phyloP scores from a whole-genome alignment of 225 moss, liverwort and hornwort species.

The Sphagnum contortum region DNA sequence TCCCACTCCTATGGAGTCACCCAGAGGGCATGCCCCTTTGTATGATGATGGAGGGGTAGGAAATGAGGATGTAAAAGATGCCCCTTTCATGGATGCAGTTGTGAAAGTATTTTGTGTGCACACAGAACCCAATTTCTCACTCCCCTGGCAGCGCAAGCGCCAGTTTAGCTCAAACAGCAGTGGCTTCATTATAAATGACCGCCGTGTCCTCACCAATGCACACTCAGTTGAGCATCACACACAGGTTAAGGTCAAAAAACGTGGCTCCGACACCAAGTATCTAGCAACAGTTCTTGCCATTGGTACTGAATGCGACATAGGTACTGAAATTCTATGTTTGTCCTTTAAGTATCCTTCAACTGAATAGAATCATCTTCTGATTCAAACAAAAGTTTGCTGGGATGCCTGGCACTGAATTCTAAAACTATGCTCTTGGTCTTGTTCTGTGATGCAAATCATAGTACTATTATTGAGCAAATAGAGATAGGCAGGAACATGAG shows the following conservation, averaged over 20 bases:
- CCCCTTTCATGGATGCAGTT: slow-evolving; percentile 98
- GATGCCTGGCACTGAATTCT: not conserved
- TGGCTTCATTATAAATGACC: slow-evolving; percentile 87
- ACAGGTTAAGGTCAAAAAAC: slow-evolving; percentile 98
- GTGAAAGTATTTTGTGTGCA: slow-evolving; percentile 99
- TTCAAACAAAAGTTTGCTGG: not conserved
- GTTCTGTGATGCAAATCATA: too few relatives aligned
- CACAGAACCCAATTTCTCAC: slow-evolving; percentile 94
- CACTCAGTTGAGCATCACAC: slow-evolving; percentile 99
- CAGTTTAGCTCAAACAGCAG: slow-evolving; percentile 98
- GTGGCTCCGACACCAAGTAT: slow-evolving; percentile 96
- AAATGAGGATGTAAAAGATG: slow-evolving; percentile 89
- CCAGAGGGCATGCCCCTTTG: slow-evolving; percentile 45
- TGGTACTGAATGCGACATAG: slow-evolving; percentile 98
- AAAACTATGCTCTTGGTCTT: too few relatives aligned
- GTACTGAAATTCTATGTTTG: slow-evolving; percentile 14
- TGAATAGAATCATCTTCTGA: too few relatives aligned
- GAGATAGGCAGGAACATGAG: too few relatives aligned
- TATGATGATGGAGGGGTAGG: slow-evolving; percentile 70
- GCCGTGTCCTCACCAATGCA: slow-evolving; percentile 91
- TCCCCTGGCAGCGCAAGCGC: slow-evolving; percentile 97
- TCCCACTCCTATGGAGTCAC: slow-evolving; percentile 27
- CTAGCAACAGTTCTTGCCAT: slow-evolving; percentile 95
- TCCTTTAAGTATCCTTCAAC: too few relatives aligned
- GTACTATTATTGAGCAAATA: too few relatives aligned